These are phyloP conservation scores for Peziza echinospora DNA, from an alignment of 495 filamentous ascomycete species.

Conservation along the genomic window DNA sequence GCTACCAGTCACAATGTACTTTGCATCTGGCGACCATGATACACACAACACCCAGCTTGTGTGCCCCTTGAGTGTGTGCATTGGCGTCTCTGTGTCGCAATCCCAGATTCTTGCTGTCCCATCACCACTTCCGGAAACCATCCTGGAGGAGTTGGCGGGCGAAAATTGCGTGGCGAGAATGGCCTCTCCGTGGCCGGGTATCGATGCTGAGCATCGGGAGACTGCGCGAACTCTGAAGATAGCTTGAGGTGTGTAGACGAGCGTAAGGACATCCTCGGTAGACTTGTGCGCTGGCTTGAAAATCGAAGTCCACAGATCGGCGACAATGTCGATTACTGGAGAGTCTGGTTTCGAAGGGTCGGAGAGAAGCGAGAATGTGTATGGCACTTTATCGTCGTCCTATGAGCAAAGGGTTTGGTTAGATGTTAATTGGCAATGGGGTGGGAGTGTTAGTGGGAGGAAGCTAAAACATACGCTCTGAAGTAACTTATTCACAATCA, in stretches of 20 bases:
- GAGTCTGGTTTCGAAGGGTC: slow-evolving; percentile 24
- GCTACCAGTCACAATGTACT: slow-evolving; percentile 67
- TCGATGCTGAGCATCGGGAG: slow-evolving; percentile 67
- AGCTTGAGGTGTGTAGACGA: slow-evolving; percentile 74
- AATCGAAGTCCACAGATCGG: slow-evolving; percentile 54
- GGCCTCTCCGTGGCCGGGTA: slow-evolving; percentile 76
- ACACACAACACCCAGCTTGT: slow-evolving; percentile 82
- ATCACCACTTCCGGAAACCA: slow-evolving; percentile 83
- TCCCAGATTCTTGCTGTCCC: slow-evolving; percentile 88
- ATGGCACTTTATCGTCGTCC: slow-evolving; percentile 57
- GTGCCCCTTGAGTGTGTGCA: slow-evolving; percentile 79
- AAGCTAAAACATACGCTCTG: slow-evolving; percentile 40
- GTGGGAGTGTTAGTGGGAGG: background rate
- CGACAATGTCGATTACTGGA: slow-evolving; percentile 35
- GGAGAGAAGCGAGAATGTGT: slow-evolving; percentile 56
- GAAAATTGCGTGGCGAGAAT: slow-evolving; percentile 83
- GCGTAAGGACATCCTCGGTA: slow-evolving; percentile 49
- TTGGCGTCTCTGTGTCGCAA: slow-evolving; percentile 78
- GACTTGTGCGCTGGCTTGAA: slow-evolving; percentile 40
- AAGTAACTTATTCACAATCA: slow-evolving; percentile 73
- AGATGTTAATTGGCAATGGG: background rate
- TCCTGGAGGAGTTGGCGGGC: slow-evolving; percentile 50
- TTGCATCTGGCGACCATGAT: slow-evolving; percentile 64
- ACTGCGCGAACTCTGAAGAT: slow-evolving; percentile 88
- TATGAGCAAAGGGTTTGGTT: slow-evolving; percentile 1